Evolutionary conservation across 768 basidiomycete genomes (phyloP).

Genomic region (Pisolithus tinctorius): DNA sequence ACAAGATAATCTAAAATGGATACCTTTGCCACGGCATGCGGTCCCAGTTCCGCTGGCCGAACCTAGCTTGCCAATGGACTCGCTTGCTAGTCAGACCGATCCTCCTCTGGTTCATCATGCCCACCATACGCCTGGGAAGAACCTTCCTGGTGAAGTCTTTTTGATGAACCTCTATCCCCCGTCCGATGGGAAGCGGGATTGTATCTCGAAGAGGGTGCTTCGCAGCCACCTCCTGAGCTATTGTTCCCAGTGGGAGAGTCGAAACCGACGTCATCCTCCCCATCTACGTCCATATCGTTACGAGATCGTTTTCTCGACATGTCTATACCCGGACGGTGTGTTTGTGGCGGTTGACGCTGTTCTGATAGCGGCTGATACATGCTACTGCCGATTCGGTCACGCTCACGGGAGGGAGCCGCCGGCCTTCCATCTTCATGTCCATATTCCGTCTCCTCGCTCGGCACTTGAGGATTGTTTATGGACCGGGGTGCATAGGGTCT

Average conservation of each 20-base stretch:
- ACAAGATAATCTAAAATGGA: constrained; percentile 30
- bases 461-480: constrained; percentile 32
- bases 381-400: constrained; percentile 33
- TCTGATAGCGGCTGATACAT: constrained; percentile 26
- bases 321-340: constrained; percentile 33
- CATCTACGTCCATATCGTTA: constrained; percentile 61
- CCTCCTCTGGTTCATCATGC: constrained; percentile 27
- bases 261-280: constrained; percentile 39
- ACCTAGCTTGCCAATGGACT: not conserved
- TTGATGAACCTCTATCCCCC: constrained; percentile 45
- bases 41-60: constrained; percentile 6
- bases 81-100: constrained; percentile 21
- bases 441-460: constrained; percentile 45
- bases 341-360: constrained; percentile 15
- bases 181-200: constrained; percentile 29
- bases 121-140: constrained; percentile 18
- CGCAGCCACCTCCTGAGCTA: constrained; percentile 21
- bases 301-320: constrained; percentile 50
- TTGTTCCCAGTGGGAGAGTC: constrained; percentile 19
- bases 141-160: constrained; percentile 52
- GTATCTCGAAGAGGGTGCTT: constrained; percentile 28
- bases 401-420: constrained; percentile 20
- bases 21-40: constrained; percentile 13
- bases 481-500: constrained; percentile 47
- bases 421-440: constrained; percentile 49